phyloP scores from a whole-genome alignment of 1,284 basidiomycete species.

The Erythrobasidium hasegawianum region DNA sequence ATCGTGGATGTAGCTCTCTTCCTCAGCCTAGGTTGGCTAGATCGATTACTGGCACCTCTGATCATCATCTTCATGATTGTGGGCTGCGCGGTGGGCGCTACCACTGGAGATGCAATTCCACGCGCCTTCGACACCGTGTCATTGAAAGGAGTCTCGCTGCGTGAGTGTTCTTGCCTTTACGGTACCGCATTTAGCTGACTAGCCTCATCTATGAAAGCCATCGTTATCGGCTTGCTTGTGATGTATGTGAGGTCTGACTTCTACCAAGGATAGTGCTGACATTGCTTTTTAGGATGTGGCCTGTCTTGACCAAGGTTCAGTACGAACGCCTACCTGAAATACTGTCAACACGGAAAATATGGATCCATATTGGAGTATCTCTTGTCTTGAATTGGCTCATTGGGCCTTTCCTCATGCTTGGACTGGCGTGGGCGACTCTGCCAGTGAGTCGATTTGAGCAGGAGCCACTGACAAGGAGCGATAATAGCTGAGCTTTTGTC shows the following conservation, averaged over 20 bases:
- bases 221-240: conserved; percentile 14
- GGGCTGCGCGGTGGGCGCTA: conserved; percentile 55
- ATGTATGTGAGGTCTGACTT: neutral
- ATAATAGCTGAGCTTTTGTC: too few species aligned
- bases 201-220: neutral
- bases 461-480: too few species aligned
- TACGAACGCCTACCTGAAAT: conserved; percentile 67
- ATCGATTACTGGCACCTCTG: conserved; percentile 66
- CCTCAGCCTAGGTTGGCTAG: conserved; percentile 54
- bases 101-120: conserved; percentile 33
- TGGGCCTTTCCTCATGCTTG: conserved; percentile 66
- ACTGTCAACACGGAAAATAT: conserved; percentile 59
- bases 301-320: conserved; percentile 71
- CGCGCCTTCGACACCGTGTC: conserved; percentile 45
- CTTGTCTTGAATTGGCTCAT: conserved; percentile 76
- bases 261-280: neutral
- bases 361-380: conserved; percentile 68
- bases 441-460: conserved; percentile 53
- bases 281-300: conserved; percentile 79
- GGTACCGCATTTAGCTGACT: neutral
- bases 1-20: conserved; percentile 40
- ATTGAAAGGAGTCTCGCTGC: conserved; percentile 48
- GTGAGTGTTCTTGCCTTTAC: conserved; percentile 6
- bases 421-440: conserved; percentile 74
- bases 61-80: conserved; percentile 74